A percentile compares a stretch with the other conserved stretches of the same genome.
Conservation (phyloP, 2,329 filamentous ascomycete genomes). For the Beauveria sp. region DNA sequence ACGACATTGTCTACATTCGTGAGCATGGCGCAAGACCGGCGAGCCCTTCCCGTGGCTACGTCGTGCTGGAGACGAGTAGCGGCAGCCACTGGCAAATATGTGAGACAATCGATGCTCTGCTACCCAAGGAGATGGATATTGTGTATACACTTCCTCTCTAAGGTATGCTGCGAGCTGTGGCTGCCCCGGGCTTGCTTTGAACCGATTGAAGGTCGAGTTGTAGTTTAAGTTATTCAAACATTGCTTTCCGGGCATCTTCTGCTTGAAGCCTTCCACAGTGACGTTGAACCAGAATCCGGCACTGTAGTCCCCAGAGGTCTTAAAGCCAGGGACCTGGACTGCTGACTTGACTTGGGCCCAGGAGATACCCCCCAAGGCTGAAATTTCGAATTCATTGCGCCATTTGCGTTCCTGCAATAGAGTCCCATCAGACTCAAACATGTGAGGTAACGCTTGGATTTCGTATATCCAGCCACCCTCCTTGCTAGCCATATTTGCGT, state of each 20-base stretch:
- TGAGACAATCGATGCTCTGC: slow-evolving; percentile 26
- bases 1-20: slow-evolving; percentile 26
- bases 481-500: background rate
- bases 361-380: background rate
- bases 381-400: background rate
- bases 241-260: background rate
- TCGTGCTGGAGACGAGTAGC: slow-evolving; percentile 22
- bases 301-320: background rate
- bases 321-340: background rate
- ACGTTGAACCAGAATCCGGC: background rate
- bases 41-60: slow-evolving; percentile 22
- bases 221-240: background rate
- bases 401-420: background rate
- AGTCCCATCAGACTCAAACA: background rate
- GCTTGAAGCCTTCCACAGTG: background rate
- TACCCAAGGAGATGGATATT: slow-evolving; percentile 31
- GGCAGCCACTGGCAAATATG: slow-evolving; percentile 28
- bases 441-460: background rate
- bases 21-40: slow-evolving; percentile 22
- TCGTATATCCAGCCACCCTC: background rate
- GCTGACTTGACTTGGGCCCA: background rate
- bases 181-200: background rate
- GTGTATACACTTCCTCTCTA: slow-evolving; percentile 23
- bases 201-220: background rate
- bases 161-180: background rate